phyloP scores from a whole-genome alignment of 1,284 basidiomycete species.

The Ustilago trichophora region DNA sequence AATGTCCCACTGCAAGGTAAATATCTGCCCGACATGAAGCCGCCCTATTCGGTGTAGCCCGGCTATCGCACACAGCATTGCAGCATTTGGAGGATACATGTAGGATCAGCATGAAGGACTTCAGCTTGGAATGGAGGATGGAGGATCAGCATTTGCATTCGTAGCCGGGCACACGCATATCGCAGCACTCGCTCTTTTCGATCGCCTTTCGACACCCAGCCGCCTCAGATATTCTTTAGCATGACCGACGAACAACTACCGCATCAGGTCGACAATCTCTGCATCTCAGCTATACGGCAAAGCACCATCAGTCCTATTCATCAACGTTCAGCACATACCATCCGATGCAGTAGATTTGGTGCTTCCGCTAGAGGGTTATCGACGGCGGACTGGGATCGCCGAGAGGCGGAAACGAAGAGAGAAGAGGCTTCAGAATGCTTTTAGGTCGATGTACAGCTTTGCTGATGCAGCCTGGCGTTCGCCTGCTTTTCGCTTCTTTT shows the following conservation, averaged over 20 bases:
- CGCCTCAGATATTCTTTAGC: slow-evolving; percentile 2
- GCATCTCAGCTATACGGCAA: neutral
- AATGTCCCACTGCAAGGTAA: slow-evolving; percentile 59
- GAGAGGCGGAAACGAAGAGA: slow-evolving; percentile 24
- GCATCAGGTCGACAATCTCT: neutral
- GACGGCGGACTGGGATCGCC: slow-evolving; percentile 3
- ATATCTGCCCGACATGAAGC: slow-evolving; percentile 30
- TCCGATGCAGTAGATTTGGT: slow-evolving; percentile 1
- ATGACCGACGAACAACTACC: neutral
- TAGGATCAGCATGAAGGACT: no score
- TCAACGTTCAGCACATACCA: neutral
- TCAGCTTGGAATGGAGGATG: neutral
- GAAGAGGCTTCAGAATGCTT: slow-evolving; percentile 40
- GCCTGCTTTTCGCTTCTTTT: slow-evolving; percentile 47
- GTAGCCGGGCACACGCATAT: slow-evolving; percentile 29
- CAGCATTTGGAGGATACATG: slow-evolving; percentile 3
- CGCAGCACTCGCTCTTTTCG: slow-evolving; percentile 30
- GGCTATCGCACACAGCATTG: slow-evolving; percentile 23
- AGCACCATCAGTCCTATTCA: neutral
- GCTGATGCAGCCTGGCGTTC: slow-evolving; percentile 55
- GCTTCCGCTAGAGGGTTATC: neutral
- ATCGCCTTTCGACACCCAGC: slow-evolving; percentile 14
- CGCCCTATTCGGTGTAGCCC: slow-evolving; percentile 8
- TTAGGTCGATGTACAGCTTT: slow-evolving; percentile 57
- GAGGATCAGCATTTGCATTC: slow-evolving; percentile 23